Evolutionary conservation across 768 basidiomycete genomes (phyloP).

Genomic region (Tephrocybe sp.): DNA sequence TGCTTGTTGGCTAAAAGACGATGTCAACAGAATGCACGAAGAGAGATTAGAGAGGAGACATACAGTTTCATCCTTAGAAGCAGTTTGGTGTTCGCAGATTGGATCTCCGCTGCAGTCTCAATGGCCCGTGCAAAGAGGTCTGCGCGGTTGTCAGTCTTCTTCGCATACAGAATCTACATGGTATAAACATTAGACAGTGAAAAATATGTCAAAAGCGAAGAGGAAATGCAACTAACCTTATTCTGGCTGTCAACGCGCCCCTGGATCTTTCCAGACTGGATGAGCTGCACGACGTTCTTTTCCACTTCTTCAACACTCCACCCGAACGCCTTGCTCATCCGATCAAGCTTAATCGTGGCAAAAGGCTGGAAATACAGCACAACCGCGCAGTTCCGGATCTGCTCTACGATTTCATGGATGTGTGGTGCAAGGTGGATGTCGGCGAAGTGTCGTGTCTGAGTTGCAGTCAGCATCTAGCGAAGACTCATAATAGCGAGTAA

Average conservation of each 20-base stretch:
- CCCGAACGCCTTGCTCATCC: constrained; percentile 87
- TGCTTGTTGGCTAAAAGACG: constrained; percentile 65
- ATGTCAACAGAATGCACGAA: neutral
- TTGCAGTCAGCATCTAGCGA: neutral
- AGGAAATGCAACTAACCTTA: constrained; percentile 45
- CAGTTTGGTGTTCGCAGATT: constrained; percentile 71
- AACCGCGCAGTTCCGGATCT: constrained; percentile 76
- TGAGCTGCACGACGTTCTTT: constrained; percentile 70
- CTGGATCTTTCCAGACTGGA: constrained; percentile 74
- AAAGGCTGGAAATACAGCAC: constrained; percentile 92
- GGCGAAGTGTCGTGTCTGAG: constrained; percentile 72
- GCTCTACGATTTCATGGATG: constrained; percentile 56
- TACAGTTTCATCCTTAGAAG: constrained; percentile 83
- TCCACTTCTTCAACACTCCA: constrained; percentile 73
- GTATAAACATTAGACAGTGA: constrained; percentile 2
- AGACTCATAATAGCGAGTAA: neutral
- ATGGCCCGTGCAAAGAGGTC: constrained; percentile 77
- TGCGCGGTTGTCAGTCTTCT: constrained; percentile 74
- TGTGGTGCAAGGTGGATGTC: constrained; percentile 78
- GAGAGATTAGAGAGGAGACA: constrained; percentile 1
- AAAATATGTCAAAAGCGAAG: neutral
- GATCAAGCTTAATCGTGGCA: constrained; percentile 75
- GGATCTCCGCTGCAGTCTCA: constrained; percentile 68
- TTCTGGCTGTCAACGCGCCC: constrained; percentile 88
- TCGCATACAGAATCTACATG: constrained; percentile 71